Evolutionary conservation across 331 rosid species (phyloP), one percentile per base, ranked within the genome.

Genomic region (Pyracantha coccinea): DNA sequence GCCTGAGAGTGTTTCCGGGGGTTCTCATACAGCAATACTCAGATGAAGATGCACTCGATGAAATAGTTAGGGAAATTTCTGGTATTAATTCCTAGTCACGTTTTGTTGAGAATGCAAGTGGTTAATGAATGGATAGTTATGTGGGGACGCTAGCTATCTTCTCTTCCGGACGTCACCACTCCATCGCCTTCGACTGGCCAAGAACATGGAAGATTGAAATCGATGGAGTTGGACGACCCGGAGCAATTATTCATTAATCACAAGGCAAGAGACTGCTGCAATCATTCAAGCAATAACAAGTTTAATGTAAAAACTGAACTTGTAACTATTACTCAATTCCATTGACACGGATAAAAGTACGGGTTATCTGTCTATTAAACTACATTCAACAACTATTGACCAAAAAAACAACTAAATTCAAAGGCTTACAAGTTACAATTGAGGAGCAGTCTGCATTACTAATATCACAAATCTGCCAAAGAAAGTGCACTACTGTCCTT

Each of bases 401-500:
- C 5, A 41, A 41, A 41, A 41, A 11, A 41, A 11, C 47, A 25
- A 59, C 24, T 24, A 38, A 64, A 33, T 60, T 61, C 54, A 55
- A 14, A 41, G 5, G 47, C 47, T 41, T 41, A 59, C 0, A 38
- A 52, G 50, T 35, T 20, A 33, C 87, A 89, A 89, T 67, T 91
- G 86, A 58, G 66, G 59, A 75, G 60, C 75, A 71, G 35, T 59
- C 44, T 44, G 65, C 44, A 67, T 41, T 32, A 45, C 76, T 68
- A 64, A 63, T 25, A 68, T 88, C 81, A 87, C 35, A 77, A 54
- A 68, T 84, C 78, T 4, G 66, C 68, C 19, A 82, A 71, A 41
- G 75, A 61, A 79, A 90, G 81, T 32, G 82, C 89, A 47, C 84
- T 65, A 33, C 86, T 65, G 81, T 92, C 97, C 83, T 87, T 85